These are phyloP conservation scores for Pyricularia sp. DNA, from an alignment of 2,329 filamentous ascomycete genomes.

Conservation along the genomic window DNA sequence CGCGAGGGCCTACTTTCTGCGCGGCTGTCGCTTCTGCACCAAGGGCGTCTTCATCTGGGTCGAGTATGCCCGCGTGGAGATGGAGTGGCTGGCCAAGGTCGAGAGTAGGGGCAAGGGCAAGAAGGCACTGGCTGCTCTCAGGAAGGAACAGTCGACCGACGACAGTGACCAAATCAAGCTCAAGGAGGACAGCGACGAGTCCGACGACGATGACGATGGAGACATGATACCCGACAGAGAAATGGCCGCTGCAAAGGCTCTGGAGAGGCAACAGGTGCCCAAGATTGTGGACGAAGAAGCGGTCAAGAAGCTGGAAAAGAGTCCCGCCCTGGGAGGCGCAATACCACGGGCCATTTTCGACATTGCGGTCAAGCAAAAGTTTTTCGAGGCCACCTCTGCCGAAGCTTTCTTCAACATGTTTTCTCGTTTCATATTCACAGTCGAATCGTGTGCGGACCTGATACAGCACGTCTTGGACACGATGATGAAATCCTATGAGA, in stretches of 20 bases:
- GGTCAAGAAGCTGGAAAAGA: constrained; percentile 46
- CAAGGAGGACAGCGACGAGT: constrained; percentile 30
- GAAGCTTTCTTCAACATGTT: constrained; percentile 74
- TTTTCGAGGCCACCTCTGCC: constrained; percentile 51
- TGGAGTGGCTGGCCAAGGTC: constrained; percentile 80
- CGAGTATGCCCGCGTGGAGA: constrained; percentile 82
- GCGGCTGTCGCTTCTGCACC: constrained; percentile 81
- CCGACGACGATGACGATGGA: constrained; percentile 34
- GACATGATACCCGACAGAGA: constrained; percentile 31
- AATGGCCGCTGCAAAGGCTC: constrained; percentile 8
- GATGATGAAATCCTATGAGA: constrained; percentile 47
- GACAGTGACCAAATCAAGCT: constrained; percentile 33
- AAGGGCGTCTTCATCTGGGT: constrained; percentile 64
- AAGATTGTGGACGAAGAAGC: constrained; percentile 34
- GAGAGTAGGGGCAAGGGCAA: constrained; percentile 32
- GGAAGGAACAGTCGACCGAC: constrained; percentile 26
- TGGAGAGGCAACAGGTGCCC: constrained; percentile 17
- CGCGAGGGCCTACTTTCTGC: constrained; percentile 73
- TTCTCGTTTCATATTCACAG: constrained; percentile 45
- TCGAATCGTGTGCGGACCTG: constrained; percentile 53
- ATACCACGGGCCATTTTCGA: constrained; percentile 91
- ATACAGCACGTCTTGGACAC: constrained; percentile 59
- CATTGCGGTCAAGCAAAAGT: constrained; percentile 64
- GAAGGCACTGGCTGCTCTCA: constrained; percentile 22
- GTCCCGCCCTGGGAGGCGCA: constrained; percentile 79